phyloP scores from a whole-genome alignment of 1,284 basidiomycete species.

The Schizophyllum amplum region DNA sequence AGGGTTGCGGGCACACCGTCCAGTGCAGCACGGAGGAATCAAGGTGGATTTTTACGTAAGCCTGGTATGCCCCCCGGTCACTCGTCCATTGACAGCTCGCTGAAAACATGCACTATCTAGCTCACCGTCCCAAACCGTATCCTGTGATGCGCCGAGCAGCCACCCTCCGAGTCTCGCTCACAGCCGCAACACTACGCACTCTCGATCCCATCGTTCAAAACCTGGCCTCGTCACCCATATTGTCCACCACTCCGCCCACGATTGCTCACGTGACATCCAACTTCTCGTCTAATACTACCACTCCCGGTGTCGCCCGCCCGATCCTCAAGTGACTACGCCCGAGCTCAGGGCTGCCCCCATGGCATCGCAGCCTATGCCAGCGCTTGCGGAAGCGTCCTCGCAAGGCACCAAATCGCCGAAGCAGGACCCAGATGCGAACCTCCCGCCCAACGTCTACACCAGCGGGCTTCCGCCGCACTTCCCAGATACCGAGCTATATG shows the following conservation, averaged over 20 bases:
- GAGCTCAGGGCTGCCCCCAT: background rate
- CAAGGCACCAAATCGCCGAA: background rate
- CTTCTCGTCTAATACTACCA: background rate
- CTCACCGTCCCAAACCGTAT: too few species aligned
- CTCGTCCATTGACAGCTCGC: too few species aligned
- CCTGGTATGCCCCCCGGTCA: too few species aligned
- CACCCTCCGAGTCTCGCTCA: too few species aligned
- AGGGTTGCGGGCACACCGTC: too few species aligned
- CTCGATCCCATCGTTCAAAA: too few species aligned
- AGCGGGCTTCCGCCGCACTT: conserved; percentile 59
- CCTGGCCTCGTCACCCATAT: background rate
- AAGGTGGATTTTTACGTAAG: too few species aligned
- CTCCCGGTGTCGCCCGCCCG: background rate
- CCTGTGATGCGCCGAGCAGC: too few species aligned
- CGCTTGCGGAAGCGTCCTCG: background rate
- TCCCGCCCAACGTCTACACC: conserved; percentile 55
- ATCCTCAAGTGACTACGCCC: background rate
- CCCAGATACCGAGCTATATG: conserved; percentile 53
- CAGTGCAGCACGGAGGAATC: too few species aligned
- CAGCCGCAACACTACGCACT: too few species aligned
- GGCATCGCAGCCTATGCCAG: background rate
- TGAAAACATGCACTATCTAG: too few species aligned
- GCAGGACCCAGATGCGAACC: background rate
- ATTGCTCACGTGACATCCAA: background rate
- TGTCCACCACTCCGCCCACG: background rate